Evolutionary conservation across 495 filamentous ascomycete species (phyloP).

Genomic region (Pseudomonodictys pantanalensis): DNA sequence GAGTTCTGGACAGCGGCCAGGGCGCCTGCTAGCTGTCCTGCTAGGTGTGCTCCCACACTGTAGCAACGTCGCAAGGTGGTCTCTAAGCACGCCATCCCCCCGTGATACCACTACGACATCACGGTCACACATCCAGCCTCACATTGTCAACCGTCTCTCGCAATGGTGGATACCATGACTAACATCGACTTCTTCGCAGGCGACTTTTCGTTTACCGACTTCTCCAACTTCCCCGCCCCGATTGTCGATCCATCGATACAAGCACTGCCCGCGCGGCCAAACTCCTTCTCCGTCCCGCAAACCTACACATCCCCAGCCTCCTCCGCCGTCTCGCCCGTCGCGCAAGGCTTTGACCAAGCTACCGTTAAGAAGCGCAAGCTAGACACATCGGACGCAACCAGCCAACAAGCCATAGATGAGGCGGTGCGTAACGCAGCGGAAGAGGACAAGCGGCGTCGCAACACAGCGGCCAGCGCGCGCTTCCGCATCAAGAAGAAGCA

Average conservation of each 20-base stretch:
- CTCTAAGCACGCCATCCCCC: conserved; percentile 37
- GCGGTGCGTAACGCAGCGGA: conserved; percentile 76
- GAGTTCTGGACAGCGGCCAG: neutral
- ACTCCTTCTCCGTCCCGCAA: conserved; percentile 37
- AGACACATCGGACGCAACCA: conserved; percentile 37
- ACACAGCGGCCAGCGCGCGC: conserved; percentile 89
- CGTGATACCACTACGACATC: conserved; percentile 24
- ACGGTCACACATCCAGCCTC: neutral
- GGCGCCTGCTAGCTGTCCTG: neutral
- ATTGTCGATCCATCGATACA: conserved; percentile 35
- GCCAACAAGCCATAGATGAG: conserved; percentile 58
- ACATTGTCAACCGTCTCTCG: conserved; percentile 6
- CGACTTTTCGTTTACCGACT: conserved; percentile 39
- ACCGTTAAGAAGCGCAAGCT: conserved; percentile 56
- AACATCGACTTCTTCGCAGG: conserved; percentile 33
- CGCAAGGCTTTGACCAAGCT: conserved; percentile 24
- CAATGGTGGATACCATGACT: conserved; percentile 24
- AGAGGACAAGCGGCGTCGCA: conserved; percentile 94
- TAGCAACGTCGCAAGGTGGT: conserved; percentile 1
- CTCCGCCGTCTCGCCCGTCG: conserved; percentile 41
- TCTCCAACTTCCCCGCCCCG: conserved; percentile 23
- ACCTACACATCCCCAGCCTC: conserved; percentile 46
- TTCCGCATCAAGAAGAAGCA: conserved; percentile 99
- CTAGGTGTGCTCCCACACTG: neutral
- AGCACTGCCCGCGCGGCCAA: conserved; percentile 49